A percentile compares a stretch with the other conserved stretches of the same genome.
These are phyloP conservation scores for Haematococcus lacustris DNA, from an alignment of 139 green algal genomes.

Conservation along the genomic window DNA sequence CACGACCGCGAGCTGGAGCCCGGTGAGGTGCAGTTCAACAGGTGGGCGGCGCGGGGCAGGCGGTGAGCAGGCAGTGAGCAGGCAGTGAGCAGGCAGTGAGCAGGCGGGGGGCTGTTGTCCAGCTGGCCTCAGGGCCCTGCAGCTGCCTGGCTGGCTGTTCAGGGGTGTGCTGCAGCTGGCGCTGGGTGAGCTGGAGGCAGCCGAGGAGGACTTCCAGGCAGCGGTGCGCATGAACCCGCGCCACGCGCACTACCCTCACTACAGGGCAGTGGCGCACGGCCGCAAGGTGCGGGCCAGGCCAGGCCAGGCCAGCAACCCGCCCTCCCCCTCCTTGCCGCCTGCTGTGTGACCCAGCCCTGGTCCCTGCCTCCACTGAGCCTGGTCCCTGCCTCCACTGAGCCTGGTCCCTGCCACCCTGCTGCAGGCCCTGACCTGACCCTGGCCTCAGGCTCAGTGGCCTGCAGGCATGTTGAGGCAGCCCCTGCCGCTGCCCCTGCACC, in stretches of 20 bases:
- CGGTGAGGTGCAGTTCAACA: neutral
- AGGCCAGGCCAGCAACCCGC: too few species aligned
- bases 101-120: neutral
- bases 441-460: too few species aligned
- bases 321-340: too few species aligned
- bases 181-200: neutral
- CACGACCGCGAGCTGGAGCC: neutral
- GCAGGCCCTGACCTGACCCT: too few species aligned
- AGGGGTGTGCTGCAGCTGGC: neutral
- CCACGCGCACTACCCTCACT: neutral
- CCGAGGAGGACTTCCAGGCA: neutral
- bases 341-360: too few species aligned
- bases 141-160: neutral
- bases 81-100: neutral
- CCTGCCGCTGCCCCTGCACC: too few species aligned
- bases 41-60: neutral
- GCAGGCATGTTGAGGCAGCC: too few species aligned
- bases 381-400: too few species aligned
- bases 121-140: neutral
- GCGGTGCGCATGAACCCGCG: neutral
- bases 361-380: too few species aligned
- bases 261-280: neutral
- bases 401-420: too few species aligned
- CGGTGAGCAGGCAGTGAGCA: neutral
- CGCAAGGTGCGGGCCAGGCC: too few species aligned